Conservation (phyloP, 148 eudicot species). For the Mesembryanthemum crystallinum region DNA sequence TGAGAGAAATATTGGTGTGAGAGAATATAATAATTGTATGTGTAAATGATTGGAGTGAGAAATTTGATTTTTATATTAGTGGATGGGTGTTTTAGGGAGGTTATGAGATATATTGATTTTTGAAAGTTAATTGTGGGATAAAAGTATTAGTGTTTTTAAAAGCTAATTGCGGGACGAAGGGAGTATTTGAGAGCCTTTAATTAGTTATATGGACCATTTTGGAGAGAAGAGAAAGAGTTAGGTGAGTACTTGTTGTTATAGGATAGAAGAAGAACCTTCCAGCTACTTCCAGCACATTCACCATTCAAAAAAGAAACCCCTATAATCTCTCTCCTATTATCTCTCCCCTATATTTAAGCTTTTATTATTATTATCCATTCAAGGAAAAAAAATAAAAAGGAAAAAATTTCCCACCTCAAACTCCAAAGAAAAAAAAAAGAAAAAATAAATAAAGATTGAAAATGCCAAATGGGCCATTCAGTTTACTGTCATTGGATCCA, state of each 20-base stretch:
- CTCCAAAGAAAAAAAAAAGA: not conserved
- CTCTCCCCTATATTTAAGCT: not conserved
- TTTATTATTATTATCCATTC: not conserved
- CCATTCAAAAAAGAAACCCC: not conserved
- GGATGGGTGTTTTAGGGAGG: too few species aligned
- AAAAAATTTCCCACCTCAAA: not conserved
- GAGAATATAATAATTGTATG: too few species aligned
- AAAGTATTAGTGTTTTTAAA: too few species aligned
- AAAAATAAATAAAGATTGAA: not conserved
- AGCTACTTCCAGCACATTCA: constrained; percentile 17
- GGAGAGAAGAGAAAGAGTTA: not conserved
- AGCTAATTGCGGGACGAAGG: too few species aligned
- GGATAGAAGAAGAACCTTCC: constrained; percentile 9
- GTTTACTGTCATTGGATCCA: not conserved
- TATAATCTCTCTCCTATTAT: constrained; percentile 9
- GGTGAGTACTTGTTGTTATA: not conserved
- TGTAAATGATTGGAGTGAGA: too few species aligned
- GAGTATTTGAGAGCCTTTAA: too few species aligned
- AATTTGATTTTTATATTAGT: too few species aligned
- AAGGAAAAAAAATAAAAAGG: not conserved
- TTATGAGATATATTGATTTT: too few species aligned
- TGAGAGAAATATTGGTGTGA: too few species aligned
- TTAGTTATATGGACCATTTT: not conserved
- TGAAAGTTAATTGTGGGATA: too few species aligned
- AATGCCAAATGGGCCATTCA: not conserved